Base-by-base conservation (phyloP, 192 early-diverging fungal genomes). In the Backusella tarrabulga region DNA sequence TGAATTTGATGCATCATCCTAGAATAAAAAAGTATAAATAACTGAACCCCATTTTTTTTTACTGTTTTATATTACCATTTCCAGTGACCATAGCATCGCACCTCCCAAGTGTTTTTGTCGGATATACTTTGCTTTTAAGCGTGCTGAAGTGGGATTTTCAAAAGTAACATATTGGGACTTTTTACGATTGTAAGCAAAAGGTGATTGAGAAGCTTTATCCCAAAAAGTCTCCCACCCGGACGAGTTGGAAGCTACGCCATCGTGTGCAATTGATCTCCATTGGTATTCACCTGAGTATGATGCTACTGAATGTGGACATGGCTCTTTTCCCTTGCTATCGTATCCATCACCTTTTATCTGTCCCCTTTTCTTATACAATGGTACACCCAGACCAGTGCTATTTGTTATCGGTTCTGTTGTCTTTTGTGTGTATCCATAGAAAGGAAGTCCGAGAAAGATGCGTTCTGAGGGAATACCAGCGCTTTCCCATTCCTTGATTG, bases 191-290 rank as follows among this genome's bases (percentile, higher is more conserved):
- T 92, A 94, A 60, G 91, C 86, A 72, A 90, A 92, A 34, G 91
- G 82, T 1, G 95, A 92, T 76, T 88, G 82, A 71, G 93, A 91
- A 21, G 72, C 67, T 0, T 88, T 86, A 66, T 95, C 93, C 91
- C 91, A 97, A 76, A 89, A 85, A 21, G 88, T 80, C 8, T 85
- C 74, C 79, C 91, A 92, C 15, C 87, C 87, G 9, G 71, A 44
- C 5, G 41, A 2, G 34, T 66, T 77, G 0, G 38, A 41, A 1
- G 67, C 6, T 26, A 77, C 76, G 5, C 75, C 75, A n/a, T 71
- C 60, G 6, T 32, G 34, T 12, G 34, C 29, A 40, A 83, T 75
- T 7, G 78, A 69, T 52, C 78, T 75, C 75, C 78, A 83, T 71
- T 79, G 75, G 17, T 72, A 54, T 60, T 79, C 82, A 40, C 82